These are phyloP conservation scores for Malbranchea zuffiana DNA, from an alignment of 2,329 filamentous ascomycete species.

Conservation along the genomic window DNA sequence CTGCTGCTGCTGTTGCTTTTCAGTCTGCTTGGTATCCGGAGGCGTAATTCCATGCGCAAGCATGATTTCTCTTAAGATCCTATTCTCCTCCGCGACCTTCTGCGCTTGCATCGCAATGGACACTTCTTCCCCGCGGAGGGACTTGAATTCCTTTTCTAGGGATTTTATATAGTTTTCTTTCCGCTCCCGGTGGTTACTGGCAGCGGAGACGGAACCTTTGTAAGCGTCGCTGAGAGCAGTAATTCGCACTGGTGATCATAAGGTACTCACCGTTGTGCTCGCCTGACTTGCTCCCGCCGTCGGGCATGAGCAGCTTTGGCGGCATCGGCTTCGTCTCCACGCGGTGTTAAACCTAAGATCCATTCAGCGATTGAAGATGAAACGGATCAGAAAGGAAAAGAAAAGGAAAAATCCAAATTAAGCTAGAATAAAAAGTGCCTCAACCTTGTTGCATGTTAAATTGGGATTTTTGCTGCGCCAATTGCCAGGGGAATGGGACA, in stretches of 20 bases:
- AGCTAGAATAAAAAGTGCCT: too few relatives aligned
- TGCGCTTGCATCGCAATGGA: slow-evolving; percentile 12
- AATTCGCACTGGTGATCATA: not conserved
- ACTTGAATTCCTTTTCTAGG: slow-evolving; percentile 20
- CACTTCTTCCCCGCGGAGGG: slow-evolving; percentile 19
- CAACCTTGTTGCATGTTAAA: too few relatives aligned
- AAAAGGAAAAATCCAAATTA: too few relatives aligned
- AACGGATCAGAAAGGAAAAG: too few relatives aligned
- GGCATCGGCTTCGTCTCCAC: slow-evolving; percentile 9
- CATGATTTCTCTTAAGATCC: slow-evolving; percentile 17
- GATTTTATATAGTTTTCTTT: slow-evolving; percentile 24
- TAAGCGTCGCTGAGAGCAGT: slow-evolving; percentile 1
- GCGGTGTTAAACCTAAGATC: too few relatives aligned
- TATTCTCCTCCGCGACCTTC: slow-evolving; percentile 15
- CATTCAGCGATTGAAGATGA: too few relatives aligned
- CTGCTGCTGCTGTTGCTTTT: not conserved
- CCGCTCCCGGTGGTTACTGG: slow-evolving; percentile 23
- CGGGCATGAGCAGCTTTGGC: slow-evolving; percentile 16
- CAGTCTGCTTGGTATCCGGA: slow-evolving; percentile 4
- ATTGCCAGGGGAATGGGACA: too few relatives aligned
- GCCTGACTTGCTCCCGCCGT: slow-evolving; percentile 22
- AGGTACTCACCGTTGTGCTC: slow-evolving; percentile 20
- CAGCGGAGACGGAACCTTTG: not conserved
- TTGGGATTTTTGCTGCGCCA: too few relatives aligned
- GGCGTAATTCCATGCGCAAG: slow-evolving; percentile 15